Evolutionary conservation across 2,329 filamentous ascomycete species (phyloP), one percentile per base, ranked within the genome.

Genomic region (Penicillium sp.): DNA sequence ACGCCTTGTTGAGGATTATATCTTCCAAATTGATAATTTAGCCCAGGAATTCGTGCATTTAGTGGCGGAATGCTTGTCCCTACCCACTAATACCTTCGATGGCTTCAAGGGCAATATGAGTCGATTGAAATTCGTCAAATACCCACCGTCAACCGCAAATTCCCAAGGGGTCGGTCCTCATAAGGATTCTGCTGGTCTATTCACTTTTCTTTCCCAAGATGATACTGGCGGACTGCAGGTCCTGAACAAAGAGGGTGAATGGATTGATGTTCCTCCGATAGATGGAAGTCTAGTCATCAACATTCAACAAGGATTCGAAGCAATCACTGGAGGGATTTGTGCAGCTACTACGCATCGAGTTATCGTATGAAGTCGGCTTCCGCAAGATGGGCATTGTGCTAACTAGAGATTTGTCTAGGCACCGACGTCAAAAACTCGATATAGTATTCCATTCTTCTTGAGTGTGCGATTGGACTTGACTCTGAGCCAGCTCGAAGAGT

Each of bases 111-210:
- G 71, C 2, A 64, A 64, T 4, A 84, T 84, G 72, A 81, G 82
- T 63, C 64, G 72, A 57, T 72, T 84, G 40, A 84, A 85, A 53
- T 81, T 84, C 52, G 75, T 84, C 53, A 83, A 82, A 64, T 84
- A 83, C 54, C 82, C 81, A 0, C 79, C 60, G 4, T 54, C 66
- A 1, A 49, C 63, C 14, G 60, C 62, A 2, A 68, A 63, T 26
- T 78, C 76, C 0, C 82, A 85, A 63, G 82, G 82, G 6, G 82
- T 84, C 1, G 82, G 82, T 0, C 81, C 82, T 3, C 82, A 84
- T 66, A 84, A 84, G 60, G 82, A 84, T 65, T 81, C 77, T 9
- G 79, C 75, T 72, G 47, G 81, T 73, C 18, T 82, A 1, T 72
- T 72, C 37, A 72, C 69, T 0, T 72, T 72, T 27, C 60, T 71